Evolutionary conservation across 2,329 filamentous ascomycete species (phyloP), one percentile per base, ranked within the genome.

Genomic region (Aureobasidium sp.): DNA sequence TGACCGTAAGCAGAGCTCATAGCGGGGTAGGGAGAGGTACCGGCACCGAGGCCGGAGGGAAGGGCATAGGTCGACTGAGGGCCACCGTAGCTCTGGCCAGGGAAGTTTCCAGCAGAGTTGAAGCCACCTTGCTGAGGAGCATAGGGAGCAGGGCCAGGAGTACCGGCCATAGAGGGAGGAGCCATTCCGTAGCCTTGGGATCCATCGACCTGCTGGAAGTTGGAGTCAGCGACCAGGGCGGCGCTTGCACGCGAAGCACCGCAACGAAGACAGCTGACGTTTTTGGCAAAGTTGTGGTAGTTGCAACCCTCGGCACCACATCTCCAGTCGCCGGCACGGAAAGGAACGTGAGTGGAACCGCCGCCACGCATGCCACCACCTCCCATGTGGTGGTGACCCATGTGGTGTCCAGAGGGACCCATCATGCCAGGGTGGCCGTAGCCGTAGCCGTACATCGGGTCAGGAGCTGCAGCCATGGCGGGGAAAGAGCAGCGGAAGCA

Each of bases 281-380:
- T 99, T 84, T 99, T 99, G 65, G 94, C 94, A 73, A 99, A 99
- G 79, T 99, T 99, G 81, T 99, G 94, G 76, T 99, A 99, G 63
- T 90, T 91, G 74, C 94, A 99, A 40, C 92, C 91, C 72, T 99
- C 94, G 67, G 94, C 94, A 62, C 94, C 94, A 72, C 94, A 99
- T 77, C 97, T 97, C 94, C 94, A 99, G 73, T 99, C 94, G 71
- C 94, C 94, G 61, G 94, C 94, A 71, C 94, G 89, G 87, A 99
- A 99, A 17, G 94, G 94, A 47, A 99, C 94, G 35, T 71, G 54
- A 52, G 91, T 88, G 61, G 89, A 89, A 68, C 89, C 88, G 65
- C 90, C 82, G 48, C 80, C 89, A 66, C 72, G 72, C 52, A 71
- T 70, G 60, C 89, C 88, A 45, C 76, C 76, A 42, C 66, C 67